Evolutionary conservation across 495 filamentous ascomycete genomes (phyloP), one percentile per base, ranked within the genome.

Genomic region (Penicillium herquei): DNA sequence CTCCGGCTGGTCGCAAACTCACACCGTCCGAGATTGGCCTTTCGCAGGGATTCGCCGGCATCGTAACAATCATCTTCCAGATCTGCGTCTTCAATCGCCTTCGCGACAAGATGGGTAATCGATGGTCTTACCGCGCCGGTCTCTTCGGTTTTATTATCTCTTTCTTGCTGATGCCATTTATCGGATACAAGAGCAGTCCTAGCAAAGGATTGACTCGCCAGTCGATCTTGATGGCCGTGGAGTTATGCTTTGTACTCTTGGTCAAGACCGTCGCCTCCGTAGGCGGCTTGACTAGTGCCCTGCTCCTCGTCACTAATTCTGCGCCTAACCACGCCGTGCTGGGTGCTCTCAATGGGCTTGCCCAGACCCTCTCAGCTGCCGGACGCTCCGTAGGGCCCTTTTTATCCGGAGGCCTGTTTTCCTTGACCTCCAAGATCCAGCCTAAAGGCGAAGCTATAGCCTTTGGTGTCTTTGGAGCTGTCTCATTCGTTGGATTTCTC

Each of bases 251-350:
- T 40, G 81, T 93, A 6, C 71, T 98, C 45, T 78, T 97, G 37
- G 71, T 98, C 37, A 96, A 97, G 73, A 95, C 90, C 3, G 83
- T 96, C 6, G 88, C 90, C 34, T 82, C 93, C 5, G 90, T 98
- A 0, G 90, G 90, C 8, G 92, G 92, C 0, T 71, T 98, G 50
- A 96, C 95, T 33, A 91, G 89, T 66, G 90, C 91, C 3, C 82
- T 98, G 67, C 76, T 98, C 40, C 69, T 98, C 67, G 89, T 98
- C 61, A 98, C 93, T 21, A 98, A 98, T 64, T 91, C 89, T 2
- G 90, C 90, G 2, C 91, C 90, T 0, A 89, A 91, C 34, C 82
- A 96, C 67, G 86, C 87, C 16, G 91, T 91, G 3, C 79, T 98
- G 0, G 94, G 94, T 10, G 92, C 89, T 1, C 75, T 98, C 31